Evolutionary conservation across 2,329 filamentous ascomycete genomes (phyloP), one percentile per base, ranked within the genome.

Genomic region (Sporothrix mexicana): DNA sequence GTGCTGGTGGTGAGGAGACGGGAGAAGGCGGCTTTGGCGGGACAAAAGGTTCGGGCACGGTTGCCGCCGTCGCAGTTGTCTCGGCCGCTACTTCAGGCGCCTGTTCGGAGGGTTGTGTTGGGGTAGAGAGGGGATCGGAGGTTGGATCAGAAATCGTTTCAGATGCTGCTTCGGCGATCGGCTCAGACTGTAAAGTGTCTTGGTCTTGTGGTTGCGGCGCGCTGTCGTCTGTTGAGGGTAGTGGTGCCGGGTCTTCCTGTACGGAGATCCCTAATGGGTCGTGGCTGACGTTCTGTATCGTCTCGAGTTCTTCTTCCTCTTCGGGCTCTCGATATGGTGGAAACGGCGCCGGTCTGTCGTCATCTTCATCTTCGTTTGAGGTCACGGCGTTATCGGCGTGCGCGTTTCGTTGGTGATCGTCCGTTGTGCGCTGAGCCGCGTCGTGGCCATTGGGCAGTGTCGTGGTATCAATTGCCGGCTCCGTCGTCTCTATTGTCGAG

Each of bases 311-410:
- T 7, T 69, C 71, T n/a, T 9, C 23, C 23, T 25, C 53, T 1
- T 51, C 64, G 3, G 23, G 72, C 61, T 73, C 72, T n/a, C 69
- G 69, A 36, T 73, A 73, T 9, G 69, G 51, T 1, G 72, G 72
- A 13, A 73, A 73, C 13, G 72, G 72, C 41, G 69, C 55, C 30
- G 53, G 61, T 25, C 61, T 49, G 25, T 66, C 69, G 36, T 69
- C 66, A 64, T 72, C 69, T 25, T 43, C 49, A 30, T 59, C 8
- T 17, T 55, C 51, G 51, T 25, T 25, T 55, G 10, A n/a, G 2
- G 30, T 36, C 30, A 36, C 66, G 36, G 43, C 55, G n/a, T 20
- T 25, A 41, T 67, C 25, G 12, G 55, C 4, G 8, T 66, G 61
- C 36, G 66, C 45, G 25, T 55, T n/a, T 41, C 0, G 47, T 53